Percentiles rank a stretch among this genome's conserved stretches.
phyloP scores from a whole-genome alignment of 2,329 filamentous ascomycete species.

The Parascedosporium putredinis region DNA sequence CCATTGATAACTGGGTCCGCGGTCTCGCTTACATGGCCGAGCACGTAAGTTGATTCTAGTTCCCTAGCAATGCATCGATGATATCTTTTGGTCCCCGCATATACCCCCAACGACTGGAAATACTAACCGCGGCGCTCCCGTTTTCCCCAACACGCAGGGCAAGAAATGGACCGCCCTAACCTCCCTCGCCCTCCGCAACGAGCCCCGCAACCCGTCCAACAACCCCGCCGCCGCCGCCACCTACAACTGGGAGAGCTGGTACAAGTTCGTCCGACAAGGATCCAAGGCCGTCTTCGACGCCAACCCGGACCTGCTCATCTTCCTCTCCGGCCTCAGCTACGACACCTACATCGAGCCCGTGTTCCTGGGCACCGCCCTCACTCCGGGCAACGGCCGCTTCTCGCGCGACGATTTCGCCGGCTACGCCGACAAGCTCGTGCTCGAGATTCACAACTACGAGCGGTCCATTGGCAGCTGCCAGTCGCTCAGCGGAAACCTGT shows the following conservation, averaged over 20 bases:
- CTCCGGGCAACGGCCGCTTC: conserved; percentile 34
- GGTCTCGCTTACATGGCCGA: conserved; percentile 50
- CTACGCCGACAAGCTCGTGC: conserved; percentile 43
- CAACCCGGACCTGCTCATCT: conserved; percentile 43
- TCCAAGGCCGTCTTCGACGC: conserved; percentile 37
- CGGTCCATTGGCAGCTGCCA: conserved; percentile 37
- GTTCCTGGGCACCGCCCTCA: conserved; percentile 34
- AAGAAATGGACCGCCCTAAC: conserved; percentile 35
- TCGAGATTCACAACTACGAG: conserved; percentile 53
- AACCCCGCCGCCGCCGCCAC: conserved; percentile 20
- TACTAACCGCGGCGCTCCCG: conserved; percentile 10
- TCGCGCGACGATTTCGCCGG: conserved; percentile 33
- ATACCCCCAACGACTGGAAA: neutral
- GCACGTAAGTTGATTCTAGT: conserved; percentile 30
- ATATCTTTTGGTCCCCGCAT: neutral
- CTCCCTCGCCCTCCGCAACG: conserved; percentile 44
- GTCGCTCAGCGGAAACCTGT: conserved; percentile 33
- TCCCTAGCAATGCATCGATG: too few species aligned
- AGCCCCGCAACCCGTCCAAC: conserved; percentile 34
- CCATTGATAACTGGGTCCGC: conserved; percentile 47
- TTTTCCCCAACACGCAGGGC: conserved; percentile 26
- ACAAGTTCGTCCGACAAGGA: conserved; percentile 36
- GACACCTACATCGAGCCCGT: conserved; percentile 45
- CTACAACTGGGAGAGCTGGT: conserved; percentile 50
- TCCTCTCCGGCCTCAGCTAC: conserved; percentile 48